Evolutionary conservation across 1,139 yeast species (phyloP), one percentile per base, ranked within the genome.

Genomic region (Yamadazyma conglobata): DNA sequence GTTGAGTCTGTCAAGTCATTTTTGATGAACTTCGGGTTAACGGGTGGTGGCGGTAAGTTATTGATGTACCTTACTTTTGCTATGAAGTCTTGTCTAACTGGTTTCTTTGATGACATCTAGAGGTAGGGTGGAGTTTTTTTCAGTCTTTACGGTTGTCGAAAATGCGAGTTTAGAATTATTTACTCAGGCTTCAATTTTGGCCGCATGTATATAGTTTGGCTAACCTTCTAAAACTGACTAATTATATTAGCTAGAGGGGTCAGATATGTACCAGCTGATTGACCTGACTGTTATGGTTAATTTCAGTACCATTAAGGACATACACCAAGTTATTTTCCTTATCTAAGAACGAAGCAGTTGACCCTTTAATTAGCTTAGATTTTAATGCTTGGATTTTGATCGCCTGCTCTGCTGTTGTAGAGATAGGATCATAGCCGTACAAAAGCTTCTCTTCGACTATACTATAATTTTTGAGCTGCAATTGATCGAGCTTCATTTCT

Each of bases 31-130:
- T 85, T 87, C 15, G 99, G 97, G 32, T 95, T 88, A 41, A 93
- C 71, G 15, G 93, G 85, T 8, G 98, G 97, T 2, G 96, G 91
- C 10, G 98, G 98, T 19, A 91, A 66, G 48, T 79, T 85, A 54
- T 91, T 91, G 39, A 78, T 77, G 55, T 88, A 91, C 50, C 95
- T 75, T 33, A 85, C 77, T 46, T 85, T 82, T 34, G 95, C 93
- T 36, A 91, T 81, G 52, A 83, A 89, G 45, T 88, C 96, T 58
- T 89, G 96, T 54, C 87, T 77, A 42, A 60, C 56, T 8, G 72
- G 68, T 42, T 64, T 66, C 36, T 50, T 47, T 11, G 64, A 53
- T n/a, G 62, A 54, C 59, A 56, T 56, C 32, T 5, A 14, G 19
- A 11, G 14, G 3, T n/a, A 15, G 6, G n/a, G 11, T 22, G 15